A percentile compares a stretch with the other conserved stretches of the same genome.
phyloP scores from a whole-genome alignment of 371 early-diverging fungal species.

The Mortierella sp. region DNA sequence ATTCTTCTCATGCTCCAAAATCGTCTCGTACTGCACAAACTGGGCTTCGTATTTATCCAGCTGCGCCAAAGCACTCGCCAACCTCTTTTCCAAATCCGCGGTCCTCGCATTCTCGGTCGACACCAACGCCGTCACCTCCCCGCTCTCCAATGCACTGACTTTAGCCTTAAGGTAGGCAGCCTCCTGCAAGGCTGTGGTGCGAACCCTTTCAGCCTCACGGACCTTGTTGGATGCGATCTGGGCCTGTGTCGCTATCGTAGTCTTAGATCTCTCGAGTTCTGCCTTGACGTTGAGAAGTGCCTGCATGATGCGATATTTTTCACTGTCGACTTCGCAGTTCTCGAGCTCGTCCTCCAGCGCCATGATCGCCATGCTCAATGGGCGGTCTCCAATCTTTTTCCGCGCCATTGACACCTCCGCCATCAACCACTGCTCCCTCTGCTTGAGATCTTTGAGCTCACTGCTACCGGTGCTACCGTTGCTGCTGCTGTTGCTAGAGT shows the following conservation, averaged over 20 bases:
- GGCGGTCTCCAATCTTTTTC: conserved; percentile 48
- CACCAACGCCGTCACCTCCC: conserved; percentile 56
- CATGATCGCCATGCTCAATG: conserved; percentile 41
- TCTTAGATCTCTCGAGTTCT: conserved; percentile 55
- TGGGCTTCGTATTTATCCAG: conserved; percentile 59
- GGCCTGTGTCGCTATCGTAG: conserved; percentile 52
- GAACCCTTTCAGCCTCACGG: conserved; percentile 66
- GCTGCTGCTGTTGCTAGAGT: no score
- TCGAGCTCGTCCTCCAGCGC: conserved; percentile 51
- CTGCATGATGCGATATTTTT: conserved; percentile 54
- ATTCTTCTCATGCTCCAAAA: conserved; percentile 62
- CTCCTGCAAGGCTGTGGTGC: conserved; percentile 71
- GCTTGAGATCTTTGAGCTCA: conserved; percentile 45
- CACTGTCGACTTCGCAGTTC: conserved; percentile 49
- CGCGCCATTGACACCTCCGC: conserved; percentile 53
- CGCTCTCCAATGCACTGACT: conserved; percentile 57
- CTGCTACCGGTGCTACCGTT: neutral
- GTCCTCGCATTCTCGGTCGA: conserved; percentile 62
- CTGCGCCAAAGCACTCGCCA: conserved; percentile 62
- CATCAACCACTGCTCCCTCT: conserved; percentile 53
- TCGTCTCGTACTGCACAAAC: conserved; percentile 65
- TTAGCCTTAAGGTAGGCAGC: conserved; percentile 75
- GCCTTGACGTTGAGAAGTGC: conserved; percentile 55
- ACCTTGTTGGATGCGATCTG: conserved; percentile 65
- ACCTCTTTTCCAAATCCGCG: conserved; percentile 63